Percentiles rank a stretch among this genome's conserved stretches.
Conservation (phyloP, 192 early-diverging fungal genomes). For the Haplosporangium gracile region DNA sequence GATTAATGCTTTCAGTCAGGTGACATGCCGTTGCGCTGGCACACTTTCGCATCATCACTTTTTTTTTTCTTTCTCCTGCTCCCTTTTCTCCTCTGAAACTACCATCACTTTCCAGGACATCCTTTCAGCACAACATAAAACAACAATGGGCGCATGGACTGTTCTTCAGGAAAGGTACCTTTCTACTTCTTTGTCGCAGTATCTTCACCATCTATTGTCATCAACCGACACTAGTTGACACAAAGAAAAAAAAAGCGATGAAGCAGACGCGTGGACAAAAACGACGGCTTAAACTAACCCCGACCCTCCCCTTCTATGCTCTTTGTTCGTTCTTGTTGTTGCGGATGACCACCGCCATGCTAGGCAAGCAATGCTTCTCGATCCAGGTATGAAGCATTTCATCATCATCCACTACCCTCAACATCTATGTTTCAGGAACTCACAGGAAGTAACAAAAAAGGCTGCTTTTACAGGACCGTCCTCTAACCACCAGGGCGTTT, state of each 20-base stretch:
- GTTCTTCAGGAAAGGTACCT: conserved; percentile 56
- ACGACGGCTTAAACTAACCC: neutral
- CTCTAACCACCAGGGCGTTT: neutral
- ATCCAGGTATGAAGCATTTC: conserved; percentile 62
- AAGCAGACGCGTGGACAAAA: neutral
- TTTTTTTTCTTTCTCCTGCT: neutral
- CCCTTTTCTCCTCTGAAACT: neutral
- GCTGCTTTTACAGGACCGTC: neutral
- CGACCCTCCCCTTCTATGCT: neutral
- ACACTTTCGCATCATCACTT: neutral
- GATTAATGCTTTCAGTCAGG: neutral
- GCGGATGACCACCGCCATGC: neutral
- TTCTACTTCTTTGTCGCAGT: neutral
- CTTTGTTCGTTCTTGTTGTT: neutral
- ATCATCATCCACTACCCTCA: neutral
- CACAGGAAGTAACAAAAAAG: neutral
- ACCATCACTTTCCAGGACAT: conserved; percentile 3
- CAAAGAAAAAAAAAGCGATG: neutral
- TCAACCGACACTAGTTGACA: neutral
- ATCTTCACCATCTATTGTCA: neutral
- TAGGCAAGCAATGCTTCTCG: conserved; percentile 77
- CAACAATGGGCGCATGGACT: conserved; percentile 55
- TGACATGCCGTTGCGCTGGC: neutral
- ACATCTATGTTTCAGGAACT: neutral
- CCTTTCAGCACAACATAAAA: conserved; percentile 3